Evolutionary conservation across 2,329 filamentous ascomycete genomes (phyloP).

Genomic region (Elsinoe ampelina): DNA sequence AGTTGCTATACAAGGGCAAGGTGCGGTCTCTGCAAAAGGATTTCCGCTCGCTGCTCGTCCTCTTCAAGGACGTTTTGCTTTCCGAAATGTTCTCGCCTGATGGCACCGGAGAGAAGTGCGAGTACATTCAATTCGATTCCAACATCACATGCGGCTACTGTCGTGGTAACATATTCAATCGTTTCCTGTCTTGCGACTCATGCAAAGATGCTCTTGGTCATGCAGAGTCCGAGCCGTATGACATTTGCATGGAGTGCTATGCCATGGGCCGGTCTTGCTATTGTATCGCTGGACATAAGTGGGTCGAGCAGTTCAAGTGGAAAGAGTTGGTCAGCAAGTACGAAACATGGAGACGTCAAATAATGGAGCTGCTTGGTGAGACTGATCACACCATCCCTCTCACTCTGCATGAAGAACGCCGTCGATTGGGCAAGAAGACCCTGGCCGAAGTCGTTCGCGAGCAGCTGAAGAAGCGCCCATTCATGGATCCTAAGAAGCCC

Average conservation of each 20-base stretch:
- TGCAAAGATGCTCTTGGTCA: slow-evolving; percentile 61
- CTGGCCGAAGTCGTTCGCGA: slow-evolving; percentile 91
- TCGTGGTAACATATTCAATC: slow-evolving; percentile 91
- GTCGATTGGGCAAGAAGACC: slow-evolving; percentile 61
- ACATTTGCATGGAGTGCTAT: slow-evolving; percentile 97
- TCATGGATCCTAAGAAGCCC: slow-evolving; percentile 67
- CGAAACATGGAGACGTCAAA: slow-evolving; percentile 70
- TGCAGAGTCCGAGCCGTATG: slow-evolving; percentile 75
- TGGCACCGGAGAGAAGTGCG: slow-evolving; percentile 55
- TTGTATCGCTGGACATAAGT: slow-evolving; percentile 75
- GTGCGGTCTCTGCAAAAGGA: slow-evolving; percentile 68
- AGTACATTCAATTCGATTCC: slow-evolving; percentile 74
- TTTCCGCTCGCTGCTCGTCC: slow-evolving; percentile 67
- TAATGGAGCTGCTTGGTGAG: slow-evolving; percentile 61
- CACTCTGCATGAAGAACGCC: slow-evolving; percentile 60
- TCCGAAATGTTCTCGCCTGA: slow-evolving; percentile 75
- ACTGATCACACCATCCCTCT: slow-evolving; percentile 46
- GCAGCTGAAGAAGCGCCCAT: slow-evolving; percentile 69
- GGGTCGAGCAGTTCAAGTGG: slow-evolving; percentile 93
- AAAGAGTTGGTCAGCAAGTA: slow-evolving; percentile 66
- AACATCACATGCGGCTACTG: slow-evolving; percentile 95
- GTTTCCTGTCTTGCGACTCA: slow-evolving; percentile 83
- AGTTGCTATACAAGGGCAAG: slow-evolving; percentile 35
- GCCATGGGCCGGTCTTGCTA: slow-evolving; percentile 91
- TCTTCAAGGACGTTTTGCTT: slow-evolving; percentile 70